phyloP scores from a whole-genome alignment of 2,329 filamentous ascomycete species.

The Fusarium sp. region DNA sequence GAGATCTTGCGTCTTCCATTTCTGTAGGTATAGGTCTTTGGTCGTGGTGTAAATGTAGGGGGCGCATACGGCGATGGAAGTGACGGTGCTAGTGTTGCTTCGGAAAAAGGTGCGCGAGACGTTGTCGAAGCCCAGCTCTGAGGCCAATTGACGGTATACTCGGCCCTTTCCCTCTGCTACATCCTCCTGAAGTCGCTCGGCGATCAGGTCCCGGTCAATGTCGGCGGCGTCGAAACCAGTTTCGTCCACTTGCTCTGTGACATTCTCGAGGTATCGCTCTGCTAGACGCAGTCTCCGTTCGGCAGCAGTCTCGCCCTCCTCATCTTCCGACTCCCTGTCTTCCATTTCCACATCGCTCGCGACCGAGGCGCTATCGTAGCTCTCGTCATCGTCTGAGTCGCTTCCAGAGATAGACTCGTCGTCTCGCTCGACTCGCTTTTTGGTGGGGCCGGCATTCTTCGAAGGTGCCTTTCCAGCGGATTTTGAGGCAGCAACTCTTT shows the following conservation, averaged over 20 bases:
- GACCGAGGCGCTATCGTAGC: slow-evolving; percentile 55
- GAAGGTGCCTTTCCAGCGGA: slow-evolving; percentile 57
- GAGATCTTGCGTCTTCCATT: slow-evolving; percentile 85
- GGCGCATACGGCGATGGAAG: slow-evolving; percentile 80
- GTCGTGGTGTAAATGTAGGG: slow-evolving; percentile 90
- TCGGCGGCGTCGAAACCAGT: slow-evolving; percentile 91
- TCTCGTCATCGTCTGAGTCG: slow-evolving; percentile 76
- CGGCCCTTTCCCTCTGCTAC: slow-evolving; percentile 92
- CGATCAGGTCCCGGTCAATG: slow-evolving; percentile 91
- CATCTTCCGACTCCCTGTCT: slow-evolving; percentile 71
- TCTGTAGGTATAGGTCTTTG: slow-evolving; percentile 86
- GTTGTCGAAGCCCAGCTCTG: slow-evolving; percentile 75
- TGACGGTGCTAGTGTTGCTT: slow-evolving; percentile 82
- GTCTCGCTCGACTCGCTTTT: slow-evolving; percentile 65
- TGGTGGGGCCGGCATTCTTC: slow-evolving; percentile 55
- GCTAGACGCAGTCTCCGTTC: slow-evolving; percentile 88
- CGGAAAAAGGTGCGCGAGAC: slow-evolving; percentile 80
- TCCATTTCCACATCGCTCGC: slow-evolving; percentile 63
- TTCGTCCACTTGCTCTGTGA: slow-evolving; percentile 85
- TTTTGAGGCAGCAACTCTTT: slow-evolving; percentile 66
- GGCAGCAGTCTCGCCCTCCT: slow-evolving; percentile 88
- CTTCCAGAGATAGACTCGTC: slow-evolving; percentile 87
- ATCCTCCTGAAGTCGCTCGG: slow-evolving; percentile 90
- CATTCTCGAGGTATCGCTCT: slow-evolving; percentile 92
- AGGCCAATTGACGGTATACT: slow-evolving; percentile 84